phyloP scores from a whole-genome alignment of 208 protist species.

The Trypanosoma grayi region DNA sequence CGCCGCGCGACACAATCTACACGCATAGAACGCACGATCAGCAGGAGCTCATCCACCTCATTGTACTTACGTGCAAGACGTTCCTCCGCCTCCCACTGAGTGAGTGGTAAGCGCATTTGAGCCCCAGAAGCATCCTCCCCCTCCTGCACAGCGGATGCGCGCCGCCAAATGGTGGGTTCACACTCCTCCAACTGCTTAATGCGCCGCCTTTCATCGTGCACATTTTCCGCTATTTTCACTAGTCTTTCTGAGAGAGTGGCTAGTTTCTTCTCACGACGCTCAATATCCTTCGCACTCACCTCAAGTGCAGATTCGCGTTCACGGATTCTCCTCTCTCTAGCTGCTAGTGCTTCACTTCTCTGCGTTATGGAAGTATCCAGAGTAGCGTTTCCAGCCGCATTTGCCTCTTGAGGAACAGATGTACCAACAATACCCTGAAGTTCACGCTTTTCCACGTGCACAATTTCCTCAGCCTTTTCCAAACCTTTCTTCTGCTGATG shows the following conservation, averaged over 20 bases:
- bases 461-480: neutral
- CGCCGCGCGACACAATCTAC: neutral
- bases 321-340: slow-evolving; percentile 29
- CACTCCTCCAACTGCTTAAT: slow-evolving; percentile 23
- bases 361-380: neutral
- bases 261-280: slow-evolving; percentile 37
- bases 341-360: slow-evolving; percentile 12
- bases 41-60: slow-evolving; percentile 26
- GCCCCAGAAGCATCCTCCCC: neutral
- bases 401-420: neutral
- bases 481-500: neutral
- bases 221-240: slow-evolving; percentile 50
- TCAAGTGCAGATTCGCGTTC: slow-evolving; percentile 29
- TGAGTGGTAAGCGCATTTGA: neutral
- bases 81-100: slow-evolving; percentile 15
- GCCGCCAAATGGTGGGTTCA: neutral
- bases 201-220: slow-evolving; percentile 31
- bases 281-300: slow-evolving; percentile 21
- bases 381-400: too few species aligned
- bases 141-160: neutral
- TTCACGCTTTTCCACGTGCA: neutral
- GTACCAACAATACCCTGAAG: neutral
- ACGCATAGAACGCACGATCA: slow-evolving; percentile 18
- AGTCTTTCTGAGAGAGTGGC: slow-evolving; percentile 44
- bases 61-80: slow-evolving; percentile 19